phyloP scores from a whole-genome alignment of 164 flowering plant genomes.

The Stephania yunnanensis region DNA sequence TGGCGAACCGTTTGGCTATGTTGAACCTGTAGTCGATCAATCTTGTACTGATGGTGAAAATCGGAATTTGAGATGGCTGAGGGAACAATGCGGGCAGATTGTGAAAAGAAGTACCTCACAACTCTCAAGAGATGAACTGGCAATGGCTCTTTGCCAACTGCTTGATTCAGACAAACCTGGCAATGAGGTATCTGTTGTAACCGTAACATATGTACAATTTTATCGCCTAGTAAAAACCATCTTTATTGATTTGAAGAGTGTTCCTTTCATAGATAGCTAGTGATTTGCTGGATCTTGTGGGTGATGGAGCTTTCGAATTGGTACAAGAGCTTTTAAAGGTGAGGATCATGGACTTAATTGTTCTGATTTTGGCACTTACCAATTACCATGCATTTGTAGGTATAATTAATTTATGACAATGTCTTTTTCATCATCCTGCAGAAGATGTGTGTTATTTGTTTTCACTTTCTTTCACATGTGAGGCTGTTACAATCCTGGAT shows the following conservation, averaged over 20 bases:
- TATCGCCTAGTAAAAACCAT: not conserved
- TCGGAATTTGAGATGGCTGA: constrained; percentile 74
- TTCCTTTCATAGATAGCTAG: constrained; percentile 69
- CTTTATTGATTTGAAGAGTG: not conserved
- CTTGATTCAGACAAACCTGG: constrained; percentile 91
- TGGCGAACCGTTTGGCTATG: constrained; percentile 26
- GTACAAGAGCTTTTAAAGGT: constrained; percentile 86
- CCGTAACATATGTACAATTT: not conserved
- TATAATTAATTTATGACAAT: too few species aligned
- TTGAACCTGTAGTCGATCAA: constrained; percentile 16
- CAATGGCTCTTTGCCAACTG: constrained; percentile 90
- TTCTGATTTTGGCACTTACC: not conserved
- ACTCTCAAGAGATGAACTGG: constrained; percentile 87
- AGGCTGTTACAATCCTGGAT: too few species aligned
- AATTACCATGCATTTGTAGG: not conserved
- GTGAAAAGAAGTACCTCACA: constrained; percentile 61
- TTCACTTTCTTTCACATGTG: too few species aligned
- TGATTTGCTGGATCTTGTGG: constrained; percentile 90
- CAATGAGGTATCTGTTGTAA: constrained; percentile 63
- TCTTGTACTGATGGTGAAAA: constrained; percentile 27
- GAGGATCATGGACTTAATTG: constrained; percentile 15
- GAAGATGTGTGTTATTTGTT: too few species aligned
- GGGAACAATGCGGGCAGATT: constrained; percentile 69
- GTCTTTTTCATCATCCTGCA: too few species aligned
- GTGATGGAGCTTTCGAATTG: constrained; percentile 81